Conservation (phyloP, 2,329 filamentous ascomycete species). For the Colletotrichum lupini region DNA sequence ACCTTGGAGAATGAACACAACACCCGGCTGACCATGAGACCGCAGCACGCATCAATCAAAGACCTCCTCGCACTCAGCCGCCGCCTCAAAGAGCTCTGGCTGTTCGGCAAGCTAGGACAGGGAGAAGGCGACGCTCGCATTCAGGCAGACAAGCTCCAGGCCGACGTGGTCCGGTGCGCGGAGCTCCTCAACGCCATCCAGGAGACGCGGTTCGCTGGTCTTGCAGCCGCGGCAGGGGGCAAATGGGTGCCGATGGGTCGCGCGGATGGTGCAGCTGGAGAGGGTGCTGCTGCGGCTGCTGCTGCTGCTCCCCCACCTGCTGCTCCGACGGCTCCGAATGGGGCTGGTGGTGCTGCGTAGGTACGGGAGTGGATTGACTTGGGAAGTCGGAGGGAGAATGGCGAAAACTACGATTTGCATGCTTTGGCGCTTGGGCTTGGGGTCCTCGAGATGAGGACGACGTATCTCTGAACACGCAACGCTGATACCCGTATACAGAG, state of each 20-base stretch:
- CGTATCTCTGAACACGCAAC: not conserved
- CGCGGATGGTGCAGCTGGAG: conserved; percentile 4
- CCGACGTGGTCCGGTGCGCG: conserved; percentile 48
- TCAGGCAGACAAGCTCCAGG: conserved; percentile 50
- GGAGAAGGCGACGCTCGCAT: conserved; percentile 48
- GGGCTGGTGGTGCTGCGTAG: not conserved
- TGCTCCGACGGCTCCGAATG: not conserved
- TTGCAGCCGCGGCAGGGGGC: conserved; percentile 50
- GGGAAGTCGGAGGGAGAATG: too few relatives aligned
- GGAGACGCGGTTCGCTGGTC: conserved; percentile 43
- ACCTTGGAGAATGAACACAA: too few relatives aligned
- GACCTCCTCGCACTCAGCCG: conserved; percentile 56
- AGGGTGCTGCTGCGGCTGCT: not conserved
- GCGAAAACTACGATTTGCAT: not conserved
- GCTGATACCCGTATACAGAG: conserved; percentile 24
- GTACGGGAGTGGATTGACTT: not conserved
- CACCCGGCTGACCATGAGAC: not conserved
- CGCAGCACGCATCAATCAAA: conserved; percentile 55
- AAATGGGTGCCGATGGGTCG: conserved; percentile 46
- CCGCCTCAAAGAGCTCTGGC: conserved; percentile 58
- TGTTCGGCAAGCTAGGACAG: conserved; percentile 54
- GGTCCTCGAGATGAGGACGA: not conserved
- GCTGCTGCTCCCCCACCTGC: not conserved
- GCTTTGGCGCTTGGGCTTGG: conserved; percentile 17
- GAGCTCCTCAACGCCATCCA: conserved; percentile 50